These are phyloP conservation scores for Trichoderma oligosporum DNA, from an alignment of 2,329 filamentous ascomycete species.

Conservation along the genomic window DNA sequence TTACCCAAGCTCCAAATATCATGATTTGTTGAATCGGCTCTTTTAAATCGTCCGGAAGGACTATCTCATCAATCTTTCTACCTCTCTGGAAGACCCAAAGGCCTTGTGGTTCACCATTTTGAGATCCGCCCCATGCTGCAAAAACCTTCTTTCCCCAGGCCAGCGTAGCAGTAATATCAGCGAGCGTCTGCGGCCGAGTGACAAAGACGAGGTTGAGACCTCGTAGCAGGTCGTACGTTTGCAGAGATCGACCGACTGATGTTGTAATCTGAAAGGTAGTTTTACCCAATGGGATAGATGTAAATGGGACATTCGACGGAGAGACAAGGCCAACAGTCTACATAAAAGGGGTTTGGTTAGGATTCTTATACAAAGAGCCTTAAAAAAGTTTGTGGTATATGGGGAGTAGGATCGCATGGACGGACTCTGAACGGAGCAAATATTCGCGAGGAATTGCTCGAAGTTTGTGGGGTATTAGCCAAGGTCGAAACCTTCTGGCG, in stretches of 20 bases:
- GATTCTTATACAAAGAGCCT: not conserved
- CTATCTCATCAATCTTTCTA: conserved; percentile 73
- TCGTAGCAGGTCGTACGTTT: conserved; percentile 90
- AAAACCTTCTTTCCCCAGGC: conserved; percentile 85
- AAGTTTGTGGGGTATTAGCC: conserved; percentile 35
- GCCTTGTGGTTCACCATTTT: conserved; percentile 54
- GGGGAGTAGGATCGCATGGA: conserved; percentile 18
- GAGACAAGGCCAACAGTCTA: conserved; percentile 93
- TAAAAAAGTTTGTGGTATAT: conserved; percentile 1
- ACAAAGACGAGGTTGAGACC: conserved; percentile 92
- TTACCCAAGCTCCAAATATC: conserved; percentile 86
- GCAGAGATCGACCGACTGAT: conserved; percentile 81
- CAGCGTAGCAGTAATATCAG: conserved; percentile 76
- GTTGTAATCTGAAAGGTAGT: conserved; percentile 97
- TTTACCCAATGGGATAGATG: conserved; percentile 82
- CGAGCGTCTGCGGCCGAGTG: conserved; percentile 83
- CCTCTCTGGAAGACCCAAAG: conserved; percentile 92
- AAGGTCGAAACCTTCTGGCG: conserved; percentile 63
- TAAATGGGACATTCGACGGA: conserved; percentile 85
- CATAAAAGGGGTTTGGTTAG: conserved; percentile 10
- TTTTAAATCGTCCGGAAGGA: conserved; percentile 59
- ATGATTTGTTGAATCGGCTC: conserved; percentile 74
- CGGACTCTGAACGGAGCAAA: conserved; percentile 91
- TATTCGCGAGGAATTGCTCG: conserved; percentile 64
- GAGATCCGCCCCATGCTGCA: conserved; percentile 77